Conservation (phyloP, 148 eudicot genomes). For the Chenopodium berlandieri region DNA sequence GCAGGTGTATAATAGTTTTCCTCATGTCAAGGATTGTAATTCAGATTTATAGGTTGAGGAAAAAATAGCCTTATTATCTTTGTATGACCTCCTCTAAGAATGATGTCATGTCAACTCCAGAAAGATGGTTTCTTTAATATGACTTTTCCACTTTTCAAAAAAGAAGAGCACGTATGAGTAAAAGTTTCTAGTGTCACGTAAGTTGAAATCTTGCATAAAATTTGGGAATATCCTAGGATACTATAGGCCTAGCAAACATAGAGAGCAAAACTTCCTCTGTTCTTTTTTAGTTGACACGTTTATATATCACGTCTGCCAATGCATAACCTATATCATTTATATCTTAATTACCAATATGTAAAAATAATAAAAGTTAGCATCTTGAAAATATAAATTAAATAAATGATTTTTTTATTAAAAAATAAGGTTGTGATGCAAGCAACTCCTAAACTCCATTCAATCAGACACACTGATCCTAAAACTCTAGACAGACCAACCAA, state of each 20-base stretch:
- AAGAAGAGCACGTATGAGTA: too few relatives aligned
- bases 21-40: too few relatives aligned
- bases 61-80: not conserved
- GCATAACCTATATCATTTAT: too few relatives aligned
- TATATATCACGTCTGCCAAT: too few relatives aligned
- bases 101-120: not conserved
- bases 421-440: not conserved
- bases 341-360: too few relatives aligned
- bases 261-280: not conserved
- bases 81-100: not conserved
- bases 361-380: too few relatives aligned
- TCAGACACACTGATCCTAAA: not conserved
- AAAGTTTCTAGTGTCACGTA: not conserved
- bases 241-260: not conserved
- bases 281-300: too few relatives aligned
- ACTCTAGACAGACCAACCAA: not conserved
- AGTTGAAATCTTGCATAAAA: not conserved
- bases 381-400: not conserved
- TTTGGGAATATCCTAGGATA: too few relatives aligned
- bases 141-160: not conserved
- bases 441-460: not conserved
- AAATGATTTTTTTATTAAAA: not conserved
- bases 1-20: too few relatives aligned
- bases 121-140: not conserved
- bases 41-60: not conserved